Evolutionary conservation across 176 grass and related monocot genomes (phyloP).

Genomic region (Hsuehochloa calcarea): DNA sequence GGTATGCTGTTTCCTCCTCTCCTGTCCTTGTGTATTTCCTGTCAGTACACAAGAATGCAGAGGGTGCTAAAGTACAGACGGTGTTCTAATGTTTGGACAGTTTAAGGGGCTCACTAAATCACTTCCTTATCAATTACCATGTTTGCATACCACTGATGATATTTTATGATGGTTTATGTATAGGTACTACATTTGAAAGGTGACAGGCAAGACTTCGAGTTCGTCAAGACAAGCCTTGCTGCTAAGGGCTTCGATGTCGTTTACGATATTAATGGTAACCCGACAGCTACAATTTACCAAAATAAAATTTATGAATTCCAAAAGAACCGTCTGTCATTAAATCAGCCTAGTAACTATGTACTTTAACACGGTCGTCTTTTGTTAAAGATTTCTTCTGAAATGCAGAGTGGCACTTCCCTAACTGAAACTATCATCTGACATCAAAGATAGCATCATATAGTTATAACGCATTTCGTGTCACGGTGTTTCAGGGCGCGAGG

Average conservation of each 20-base stretch:
- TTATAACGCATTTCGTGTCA: not conserved
- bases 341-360: not conserved
- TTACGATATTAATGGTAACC: conserved; percentile 90
- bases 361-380: not conserved
- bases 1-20: conserved; percentile 31
- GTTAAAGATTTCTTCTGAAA: not conserved
- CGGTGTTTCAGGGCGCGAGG: conserved; percentile 72
- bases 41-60: not conserved
- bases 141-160: not conserved
- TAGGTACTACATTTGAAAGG: conserved; percentile 94
- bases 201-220: conserved; percentile 87
- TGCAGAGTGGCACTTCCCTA: not conserved
- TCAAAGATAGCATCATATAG: not conserved
- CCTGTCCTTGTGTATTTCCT: not conserved
- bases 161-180: conserved; percentile 1
- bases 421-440: not conserved
- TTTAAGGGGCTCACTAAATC: not conserved
- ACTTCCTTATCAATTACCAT: not conserved
- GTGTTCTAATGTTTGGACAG: not conserved
- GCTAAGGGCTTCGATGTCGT: conserved; percentile 81
- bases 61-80: not conserved
- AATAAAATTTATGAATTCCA: not conserved
- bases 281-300: not conserved
- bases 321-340: not conserved
- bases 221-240: conserved; percentile 80